Evolutionary conservation across 192 early-diverging fungal species (phyloP).

Genomic region (Pilaira anomala): DNA sequence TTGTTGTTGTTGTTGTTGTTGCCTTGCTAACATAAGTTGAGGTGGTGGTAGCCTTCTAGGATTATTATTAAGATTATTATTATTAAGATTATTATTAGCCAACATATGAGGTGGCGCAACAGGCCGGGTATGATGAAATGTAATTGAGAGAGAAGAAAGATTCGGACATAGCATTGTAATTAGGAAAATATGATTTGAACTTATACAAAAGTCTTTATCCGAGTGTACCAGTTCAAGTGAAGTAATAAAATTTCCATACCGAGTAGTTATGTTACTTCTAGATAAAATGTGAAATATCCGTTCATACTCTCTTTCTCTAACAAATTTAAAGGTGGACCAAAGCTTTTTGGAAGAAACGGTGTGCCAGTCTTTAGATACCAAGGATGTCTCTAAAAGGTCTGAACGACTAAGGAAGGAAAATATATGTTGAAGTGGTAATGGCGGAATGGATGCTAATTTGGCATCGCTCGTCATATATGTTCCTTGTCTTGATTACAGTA

Average conservation of each 20-base stretch:
- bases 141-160: conserved; percentile 27
- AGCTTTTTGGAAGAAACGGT: conserved; percentile 14
- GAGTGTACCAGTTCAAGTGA: conserved; percentile 28
- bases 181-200: conserved; percentile 24
- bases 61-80: background rate
- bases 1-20: no score
- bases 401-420: conserved; percentile 8
- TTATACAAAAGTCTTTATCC: conserved; percentile 28
- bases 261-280: conserved; percentile 13
- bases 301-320: conserved; percentile 29
- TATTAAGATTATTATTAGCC: background rate
- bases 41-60: conserved; percentile 6
- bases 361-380: conserved; percentile 26
- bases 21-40: background rate
- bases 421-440: conserved; percentile 6
- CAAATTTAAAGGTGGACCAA: conserved; percentile 31
- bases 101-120: conserved; percentile 12
- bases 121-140: conserved; percentile 20
- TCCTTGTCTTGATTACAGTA: conserved; percentile 14
- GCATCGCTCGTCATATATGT: conserved; percentile 27
- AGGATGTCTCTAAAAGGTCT: conserved; percentile 2
- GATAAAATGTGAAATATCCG: conserved; percentile 28
- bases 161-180: conserved; percentile 23
- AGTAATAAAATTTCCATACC: conserved; percentile 21
- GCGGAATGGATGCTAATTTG: no score